A percentile compares a stretch with the other conserved stretches of the same genome.
Evolutionary conservation across 176 grass and related monocot genomes (phyloP).

Genomic region (Aegilops bicornis): DNA sequence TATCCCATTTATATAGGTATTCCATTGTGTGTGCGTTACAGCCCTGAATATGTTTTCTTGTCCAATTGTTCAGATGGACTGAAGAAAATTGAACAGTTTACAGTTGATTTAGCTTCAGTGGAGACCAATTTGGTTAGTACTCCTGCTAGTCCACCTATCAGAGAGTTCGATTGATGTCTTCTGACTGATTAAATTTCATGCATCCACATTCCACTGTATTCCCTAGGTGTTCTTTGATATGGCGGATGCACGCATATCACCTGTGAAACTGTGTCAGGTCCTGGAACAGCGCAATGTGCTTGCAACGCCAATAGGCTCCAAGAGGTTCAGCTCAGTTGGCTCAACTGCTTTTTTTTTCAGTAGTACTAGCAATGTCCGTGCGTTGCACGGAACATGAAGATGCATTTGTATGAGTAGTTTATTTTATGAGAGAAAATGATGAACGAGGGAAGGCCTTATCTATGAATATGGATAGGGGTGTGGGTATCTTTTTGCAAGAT

Average conservation of each 20-base stretch:
- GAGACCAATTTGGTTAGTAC: constrained; percentile 75
- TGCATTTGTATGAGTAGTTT: too few relatives aligned
- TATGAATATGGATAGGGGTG: too few relatives aligned
- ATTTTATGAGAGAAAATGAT: too few relatives aligned
- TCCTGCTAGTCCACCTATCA: neutral
- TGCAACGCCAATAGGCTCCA: constrained; percentile 73
- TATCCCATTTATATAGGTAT: neutral
- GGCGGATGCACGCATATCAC: constrained; percentile 49
- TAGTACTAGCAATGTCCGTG: too few relatives aligned
- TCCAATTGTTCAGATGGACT: constrained; percentile 60
- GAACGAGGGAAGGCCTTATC: too few relatives aligned
- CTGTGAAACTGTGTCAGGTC: constrained; percentile 54
- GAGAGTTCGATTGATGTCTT: neutral
- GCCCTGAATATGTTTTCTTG: neutral
- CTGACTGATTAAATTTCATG: neutral
- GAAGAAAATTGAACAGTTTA: constrained; percentile 62
- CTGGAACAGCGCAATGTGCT: constrained; percentile 69
- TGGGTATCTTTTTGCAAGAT: too few relatives aligned
- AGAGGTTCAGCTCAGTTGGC: constrained; percentile 36
- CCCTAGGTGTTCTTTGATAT: constrained; percentile 72
- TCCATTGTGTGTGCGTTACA: neutral
- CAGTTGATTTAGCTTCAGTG: constrained; percentile 50
- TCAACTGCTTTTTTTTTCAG: too few relatives aligned
- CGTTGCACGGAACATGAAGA: too few relatives aligned
- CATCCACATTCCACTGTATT: neutral